Base-by-base conservation (phyloP, 176 grass and related monocot genomes). In the Zoysia japonica region DNA sequence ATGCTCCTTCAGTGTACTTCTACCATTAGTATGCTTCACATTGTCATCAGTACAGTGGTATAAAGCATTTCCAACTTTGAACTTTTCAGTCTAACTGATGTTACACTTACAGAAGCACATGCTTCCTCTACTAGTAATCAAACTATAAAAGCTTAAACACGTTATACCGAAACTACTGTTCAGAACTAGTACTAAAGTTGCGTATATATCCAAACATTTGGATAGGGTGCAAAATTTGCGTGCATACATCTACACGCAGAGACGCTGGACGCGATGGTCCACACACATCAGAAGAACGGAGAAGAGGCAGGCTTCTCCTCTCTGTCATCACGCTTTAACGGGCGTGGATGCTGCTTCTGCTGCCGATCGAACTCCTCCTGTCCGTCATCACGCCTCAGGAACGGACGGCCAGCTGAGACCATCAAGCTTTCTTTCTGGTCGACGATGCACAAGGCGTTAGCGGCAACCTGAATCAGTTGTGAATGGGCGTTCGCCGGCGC, bases 161-260 rank as follows among this genome's bases (percentile, higher is more conserved):
- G 68, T 75, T 74, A 78, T 55, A 75, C 61, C 67, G 68, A 56
- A 43, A 56, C 66, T 57, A 35, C 28, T 11, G 36, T 65, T 41
- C 20, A 39, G 44, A 47, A 78, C 13, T 44, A 80, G 19, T 45
- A 72, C 63, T 81, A 66, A 78, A 85, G 44, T n/a, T 72, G 60
- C 38, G 13, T 77, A 72, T 89, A 82, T 82, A 41, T 85, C 52
- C 45, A 74, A 89, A 71, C 51, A 77, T 67, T 67, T 82, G 61
- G 83, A 73, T 20, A 78, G 78, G 83, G 60, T 67, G 73, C 78
- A 85, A 85, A 85, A 89, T 78, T 85, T 85, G 78, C 45, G 73
- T 1, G 52, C 87, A 62, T 36, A 43, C 3, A 54, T 20, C 14
- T 82, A 72, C 78, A 78, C 67, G 28, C 28, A 28, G 28, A 28